Evolutionary conservation across 108 stramenopile genomes (phyloP).

Genomic region (Cyclotella sp.): DNA sequence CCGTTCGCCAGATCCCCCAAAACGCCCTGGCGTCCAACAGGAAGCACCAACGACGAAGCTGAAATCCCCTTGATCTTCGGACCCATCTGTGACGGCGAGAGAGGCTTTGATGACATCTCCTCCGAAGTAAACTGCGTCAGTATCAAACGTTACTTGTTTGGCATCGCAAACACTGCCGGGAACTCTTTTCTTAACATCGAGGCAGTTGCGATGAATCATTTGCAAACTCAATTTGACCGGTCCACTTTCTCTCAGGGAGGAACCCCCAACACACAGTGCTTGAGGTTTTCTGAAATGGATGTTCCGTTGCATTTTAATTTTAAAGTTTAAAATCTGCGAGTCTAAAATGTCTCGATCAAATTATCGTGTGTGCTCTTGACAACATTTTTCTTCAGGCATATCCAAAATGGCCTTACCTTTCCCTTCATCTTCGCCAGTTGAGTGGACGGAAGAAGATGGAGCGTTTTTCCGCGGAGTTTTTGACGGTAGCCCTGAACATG

Average conservation of each 20-base stretch:
- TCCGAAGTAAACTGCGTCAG: conserved; percentile 62
- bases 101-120: conserved; percentile 78
- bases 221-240: conserved; percentile 82
- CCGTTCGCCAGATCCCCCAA: no score
- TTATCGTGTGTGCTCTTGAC: neutral
- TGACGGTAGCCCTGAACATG: neutral
- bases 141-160: conserved; percentile 28
- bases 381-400: neutral
- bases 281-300: no score
- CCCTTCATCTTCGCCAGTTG: neutral
- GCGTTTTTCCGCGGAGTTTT: conserved; percentile 20
- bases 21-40: conserved; percentile 77
- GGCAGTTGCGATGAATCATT: conserved; percentile 67
- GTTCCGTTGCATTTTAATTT: no score
- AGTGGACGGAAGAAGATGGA: conserved; percentile 20
- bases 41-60: conserved; percentile 84
- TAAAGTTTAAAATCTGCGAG: conserved; percentile 7
- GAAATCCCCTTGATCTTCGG: conserved; percentile 67
- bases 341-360: neutral
- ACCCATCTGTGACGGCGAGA: conserved; percentile 60
- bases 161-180: conserved; percentile 7
- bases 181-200: conserved; percentile 9
- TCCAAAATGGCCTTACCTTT: neutral
- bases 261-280: no score
- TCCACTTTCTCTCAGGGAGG: conserved; percentile 73